Base-by-base conservation (phyloP, 2,329 filamentous ascomycete species). In the Fusarium nurragi region DNA sequence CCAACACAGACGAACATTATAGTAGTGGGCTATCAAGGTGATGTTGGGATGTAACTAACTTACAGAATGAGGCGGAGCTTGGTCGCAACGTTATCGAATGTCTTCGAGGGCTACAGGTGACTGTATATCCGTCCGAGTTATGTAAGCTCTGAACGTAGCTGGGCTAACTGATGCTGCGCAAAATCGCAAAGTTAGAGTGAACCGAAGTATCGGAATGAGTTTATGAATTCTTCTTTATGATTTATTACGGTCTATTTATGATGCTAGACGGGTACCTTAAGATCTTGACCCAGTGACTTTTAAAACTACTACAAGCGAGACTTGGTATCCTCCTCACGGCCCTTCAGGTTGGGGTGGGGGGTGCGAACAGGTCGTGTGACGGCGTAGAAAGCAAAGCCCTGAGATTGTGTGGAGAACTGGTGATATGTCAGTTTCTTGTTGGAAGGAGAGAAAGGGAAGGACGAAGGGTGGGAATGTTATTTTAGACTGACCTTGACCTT, bases 351-450 rank as follows among this genome's bases (percentile, higher is more conserved):
- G 5, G 69, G 68, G 23, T 71, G 69, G 41, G 68, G 61, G 3
- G 41, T 48, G 4, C 69, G 67, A 8, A 71, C 44, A 21, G 68
- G 68, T 30, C 69, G 64, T 25, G 68, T 71, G 7, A 71, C 69
- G 4, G 60, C 67, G 21, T 71, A 71, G 53, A 71, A 71, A 21
- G 69, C 69, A 9, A 71, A 60, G 8, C 69, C 69, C 6, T 59
- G 6, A 1, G 69, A 71, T 26, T 70, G 64, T n/a, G 69, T 71
- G 1, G 68, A 71, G 69, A 71, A 71, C 68, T 71, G 43, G 3
- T 11, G 5, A n/a, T 3, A 18, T 21, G 19, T 45, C 12, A 45
- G 28, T 9, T 7, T 23, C 19, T 18, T 34, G 3, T 11, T 22
- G 26, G 3, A 2, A 8, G 5, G 3, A 18, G 14, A 5, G 6